phyloP scores from a whole-genome alignment of 176 grass and related monocot species.

The Cymbopogon citratus region DNA sequence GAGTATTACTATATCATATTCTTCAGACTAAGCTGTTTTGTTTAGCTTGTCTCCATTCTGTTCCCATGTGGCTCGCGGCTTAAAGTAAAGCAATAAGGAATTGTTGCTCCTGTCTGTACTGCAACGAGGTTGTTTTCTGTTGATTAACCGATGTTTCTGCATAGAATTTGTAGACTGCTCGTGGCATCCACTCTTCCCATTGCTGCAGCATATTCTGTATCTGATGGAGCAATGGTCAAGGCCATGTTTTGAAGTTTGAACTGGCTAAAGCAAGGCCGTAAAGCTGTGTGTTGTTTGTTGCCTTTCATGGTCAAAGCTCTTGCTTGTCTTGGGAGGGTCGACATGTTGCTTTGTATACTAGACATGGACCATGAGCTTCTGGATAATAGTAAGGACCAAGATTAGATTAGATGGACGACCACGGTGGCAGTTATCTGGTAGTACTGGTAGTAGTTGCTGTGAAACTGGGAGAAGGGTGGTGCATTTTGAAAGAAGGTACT shows the following conservation, averaged over 20 bases:
- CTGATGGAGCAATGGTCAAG: neutral
- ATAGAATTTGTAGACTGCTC: neutral
- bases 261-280: neutral
- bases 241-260: neutral
- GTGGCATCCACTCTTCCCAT: neutral
- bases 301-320: neutral
- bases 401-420: neutral
- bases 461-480: too few relatives aligned
- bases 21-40: neutral
- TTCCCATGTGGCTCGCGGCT: conserved; percentile 20
- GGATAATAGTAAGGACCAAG: neutral
- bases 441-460: too few relatives aligned
- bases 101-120: neutral
- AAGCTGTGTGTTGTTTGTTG: neutral
- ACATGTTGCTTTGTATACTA: neutral
- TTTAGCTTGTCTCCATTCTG: conserved; percentile 24
- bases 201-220: neutral
- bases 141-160: neutral
- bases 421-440: neutral
- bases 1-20: neutral
- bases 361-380: neutral
- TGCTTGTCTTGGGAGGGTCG: neutral
- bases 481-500: too few relatives aligned
- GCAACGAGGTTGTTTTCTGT: neutral
- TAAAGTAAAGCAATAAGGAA: neutral